A percentile compares a stretch with the other conserved stretches of the same genome.
These are phyloP conservation scores for Scheffersomyces lignosus DNA, from an alignment of 805 yeast genomes.

Conservation along the genomic window DNA sequence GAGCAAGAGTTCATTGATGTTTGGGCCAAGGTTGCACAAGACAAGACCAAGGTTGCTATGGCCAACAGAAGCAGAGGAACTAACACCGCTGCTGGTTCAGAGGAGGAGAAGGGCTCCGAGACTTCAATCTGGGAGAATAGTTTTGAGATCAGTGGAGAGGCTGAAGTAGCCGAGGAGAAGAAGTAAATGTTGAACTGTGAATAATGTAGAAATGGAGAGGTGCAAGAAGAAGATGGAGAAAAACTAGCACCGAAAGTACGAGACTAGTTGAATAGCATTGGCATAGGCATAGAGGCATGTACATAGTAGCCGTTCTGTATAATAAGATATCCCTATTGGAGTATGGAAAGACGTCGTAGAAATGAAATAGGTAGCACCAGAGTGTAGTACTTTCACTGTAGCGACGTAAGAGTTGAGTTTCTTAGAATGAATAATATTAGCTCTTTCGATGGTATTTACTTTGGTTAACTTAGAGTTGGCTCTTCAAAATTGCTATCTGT, in stretches of 20 bases:
- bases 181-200: too few relatives aligned
- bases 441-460: too few relatives aligned
- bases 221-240: not conserved
- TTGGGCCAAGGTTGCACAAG: conserved; percentile 73
- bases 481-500: too few relatives aligned
- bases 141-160: conserved; percentile 10
- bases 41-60: conserved; percentile 55
- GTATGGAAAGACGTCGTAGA: too few relatives aligned
- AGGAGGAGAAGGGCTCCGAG: conserved; percentile 15
- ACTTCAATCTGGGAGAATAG: conserved; percentile 24
- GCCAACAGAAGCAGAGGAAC: conserved; percentile 40
- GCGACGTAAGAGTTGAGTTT: too few relatives aligned
- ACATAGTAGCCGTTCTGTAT: too few relatives aligned
- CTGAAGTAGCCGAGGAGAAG: conserved; percentile 12
- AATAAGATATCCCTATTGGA: too few relatives aligned
- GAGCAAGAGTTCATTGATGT: conserved; percentile 71
- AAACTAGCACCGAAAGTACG: not conserved
- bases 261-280: not conserved
- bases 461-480: too few relatives aligned
- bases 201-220: too few relatives aligned
- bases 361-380: too few relatives aligned
- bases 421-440: too few relatives aligned
- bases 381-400: too few relatives aligned
- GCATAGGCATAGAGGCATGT: not conserved
- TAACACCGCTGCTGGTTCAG: conserved; percentile 9